These are phyloP conservation scores for Heliosperma pusillum DNA, from an alignment of 148 eudicot genomes.

Conservation along the genomic window DNA sequence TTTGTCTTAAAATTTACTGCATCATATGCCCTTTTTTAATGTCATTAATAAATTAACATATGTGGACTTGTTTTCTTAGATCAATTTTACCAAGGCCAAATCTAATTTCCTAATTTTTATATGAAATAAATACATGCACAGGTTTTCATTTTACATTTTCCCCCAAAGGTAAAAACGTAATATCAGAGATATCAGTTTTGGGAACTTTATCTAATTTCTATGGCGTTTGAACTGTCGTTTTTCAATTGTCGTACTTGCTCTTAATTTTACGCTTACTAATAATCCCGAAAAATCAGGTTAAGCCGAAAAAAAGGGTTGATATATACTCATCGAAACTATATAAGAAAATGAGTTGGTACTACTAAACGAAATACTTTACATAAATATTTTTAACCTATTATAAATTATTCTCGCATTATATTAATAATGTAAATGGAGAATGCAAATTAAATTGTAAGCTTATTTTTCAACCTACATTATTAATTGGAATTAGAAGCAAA, in stretches of 20 bases:
- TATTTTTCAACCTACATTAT: not conserved
- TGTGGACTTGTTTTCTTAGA: not conserved
- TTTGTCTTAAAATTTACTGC: slow-evolving; percentile 10
- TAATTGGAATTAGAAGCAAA: not conserved
- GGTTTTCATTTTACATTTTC: not conserved
- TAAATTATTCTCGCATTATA: no score
- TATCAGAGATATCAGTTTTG: no score
- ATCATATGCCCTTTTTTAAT: not conserved
- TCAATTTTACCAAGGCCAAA: not conserved
- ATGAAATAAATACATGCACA: slow-evolving; percentile 1
- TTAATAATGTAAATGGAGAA: no score
- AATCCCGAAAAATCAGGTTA: not conserved
- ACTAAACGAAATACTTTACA: no score
- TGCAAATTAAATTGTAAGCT: no score
- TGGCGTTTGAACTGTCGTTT: no score
- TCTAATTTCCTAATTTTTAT: not conserved
- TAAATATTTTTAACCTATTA: no score
- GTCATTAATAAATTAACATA: no score
- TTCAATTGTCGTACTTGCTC: no score
- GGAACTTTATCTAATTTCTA: no score
- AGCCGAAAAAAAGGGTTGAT: not conserved
- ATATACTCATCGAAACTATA: no score
- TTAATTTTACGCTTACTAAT: no score
- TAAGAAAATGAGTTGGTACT: not conserved
- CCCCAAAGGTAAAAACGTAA: not conserved